These are phyloP conservation scores for Zoysia pacifica DNA, from an alignment of 176 grass and related monocot species.

Conservation along the genomic window DNA sequence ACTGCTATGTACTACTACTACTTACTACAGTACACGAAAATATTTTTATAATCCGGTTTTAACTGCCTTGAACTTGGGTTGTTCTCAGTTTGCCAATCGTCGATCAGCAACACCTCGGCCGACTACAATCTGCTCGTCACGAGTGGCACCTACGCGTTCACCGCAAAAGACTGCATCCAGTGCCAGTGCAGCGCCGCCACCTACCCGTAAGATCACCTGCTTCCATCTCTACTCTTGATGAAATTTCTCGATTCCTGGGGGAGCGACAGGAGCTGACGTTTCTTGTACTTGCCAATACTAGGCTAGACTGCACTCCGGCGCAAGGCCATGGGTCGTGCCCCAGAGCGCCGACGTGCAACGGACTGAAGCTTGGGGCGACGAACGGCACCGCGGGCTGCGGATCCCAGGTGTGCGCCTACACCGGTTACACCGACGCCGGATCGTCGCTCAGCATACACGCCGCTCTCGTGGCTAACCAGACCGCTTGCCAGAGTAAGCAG, in stretches of 20 bases:
- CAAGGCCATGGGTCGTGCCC: constrained; percentile 26
- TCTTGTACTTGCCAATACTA: constrained; percentile 24
- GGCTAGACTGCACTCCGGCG: constrained; percentile 47
- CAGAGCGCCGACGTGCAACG: not conserved
- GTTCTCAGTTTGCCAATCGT: constrained; percentile 62
- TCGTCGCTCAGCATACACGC: constrained; percentile 36
- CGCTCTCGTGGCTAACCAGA: constrained; percentile 13
- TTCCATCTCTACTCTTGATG: not conserved
- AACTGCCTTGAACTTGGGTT: constrained; percentile 7
- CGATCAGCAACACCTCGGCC: constrained; percentile 44
- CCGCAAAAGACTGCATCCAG: constrained; percentile 49
- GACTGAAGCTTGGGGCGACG: constrained; percentile 39
- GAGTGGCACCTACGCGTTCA: constrained; percentile 47
- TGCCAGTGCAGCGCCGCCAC: constrained; percentile 68
- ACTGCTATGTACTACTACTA: not conserved
- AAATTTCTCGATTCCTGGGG: not conserved
- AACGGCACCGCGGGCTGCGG: constrained; percentile 30
- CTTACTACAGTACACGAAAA: not conserved
- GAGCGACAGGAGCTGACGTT: not conserved
- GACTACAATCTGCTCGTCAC: constrained; percentile 57
- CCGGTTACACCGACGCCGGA: constrained; percentile 47
- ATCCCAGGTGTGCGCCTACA: constrained; percentile 47
- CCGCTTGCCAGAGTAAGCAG: constrained; percentile 55
- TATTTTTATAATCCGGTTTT: not conserved
- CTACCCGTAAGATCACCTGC: constrained; percentile 42